Evolutionary conservation across 2,329 filamentous ascomycete species (phyloP).

Genomic region (Fusarium torreyae): DNA sequence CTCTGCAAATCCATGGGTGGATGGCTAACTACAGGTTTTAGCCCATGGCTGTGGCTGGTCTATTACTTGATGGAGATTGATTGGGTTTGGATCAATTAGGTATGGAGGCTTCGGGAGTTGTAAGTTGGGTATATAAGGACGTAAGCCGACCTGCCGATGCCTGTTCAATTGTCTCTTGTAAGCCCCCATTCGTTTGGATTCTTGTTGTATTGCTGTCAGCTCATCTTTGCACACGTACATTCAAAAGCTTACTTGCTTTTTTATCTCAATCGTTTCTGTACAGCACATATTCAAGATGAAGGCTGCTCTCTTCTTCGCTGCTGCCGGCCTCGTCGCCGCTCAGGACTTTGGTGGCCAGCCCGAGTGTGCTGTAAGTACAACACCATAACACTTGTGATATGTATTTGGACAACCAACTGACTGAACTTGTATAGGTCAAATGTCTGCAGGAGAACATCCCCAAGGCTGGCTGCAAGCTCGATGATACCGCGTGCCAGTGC

Average conservation of each 20-base stretch:
- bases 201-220: constrained; percentile 7
- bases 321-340: constrained; percentile 56
- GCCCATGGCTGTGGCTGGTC: neutral
- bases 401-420: neutral
- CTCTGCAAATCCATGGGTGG: neutral
- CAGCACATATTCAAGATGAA: constrained; percentile 57
- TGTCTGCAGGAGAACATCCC: constrained; percentile 57
- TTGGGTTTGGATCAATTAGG: neutral
- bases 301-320: constrained; percentile 54
- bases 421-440: constrained; percentile 40
- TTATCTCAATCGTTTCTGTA: constrained; percentile 19
- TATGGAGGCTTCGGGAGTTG: constrained; percentile 10
- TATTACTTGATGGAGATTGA: neutral
- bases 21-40: neutral
- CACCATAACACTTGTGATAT: neutral
- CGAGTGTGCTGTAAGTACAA: constrained; percentile 59
- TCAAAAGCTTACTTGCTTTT: neutral
- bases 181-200: constrained; percentile 11
- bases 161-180: neutral
- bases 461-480: constrained; percentile 55
- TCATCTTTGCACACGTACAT: neutral
- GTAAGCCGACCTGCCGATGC: constrained; percentile 6
- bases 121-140: constrained; percentile 27
- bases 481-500: constrained; percentile 59
- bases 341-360: constrained; percentile 57